These are phyloP conservation scores for Diaporthe sp. DNA, from an alignment of 2,329 filamentous ascomycete genomes.

Conservation along the genomic window DNA sequence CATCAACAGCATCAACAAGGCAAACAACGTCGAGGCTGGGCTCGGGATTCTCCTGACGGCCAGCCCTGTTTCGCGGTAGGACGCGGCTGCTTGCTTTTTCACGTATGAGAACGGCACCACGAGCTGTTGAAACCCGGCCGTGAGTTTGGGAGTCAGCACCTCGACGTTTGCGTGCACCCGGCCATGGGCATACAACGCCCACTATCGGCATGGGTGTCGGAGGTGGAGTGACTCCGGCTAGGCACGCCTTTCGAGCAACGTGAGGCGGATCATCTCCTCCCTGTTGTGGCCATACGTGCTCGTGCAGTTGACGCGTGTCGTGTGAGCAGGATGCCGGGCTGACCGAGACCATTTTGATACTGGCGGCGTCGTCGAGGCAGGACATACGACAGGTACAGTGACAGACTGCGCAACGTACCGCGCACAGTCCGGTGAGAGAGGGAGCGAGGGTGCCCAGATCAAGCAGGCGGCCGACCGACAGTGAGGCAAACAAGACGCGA, in stretches of 20 bases:
- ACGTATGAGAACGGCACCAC: background rate
- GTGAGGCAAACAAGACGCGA: slow-evolving; percentile 16
- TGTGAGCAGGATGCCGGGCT: background rate
- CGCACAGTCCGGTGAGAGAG: slow-evolving; percentile 33
- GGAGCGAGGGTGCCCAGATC: background rate
- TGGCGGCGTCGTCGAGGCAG: background rate
- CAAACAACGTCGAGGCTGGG: background rate
- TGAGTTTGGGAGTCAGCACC: background rate
- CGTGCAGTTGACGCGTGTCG: slow-evolving; percentile 23
- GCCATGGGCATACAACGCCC: background rate
- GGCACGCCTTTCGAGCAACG: slow-evolving; percentile 1
- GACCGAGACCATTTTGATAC: background rate
- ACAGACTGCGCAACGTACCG: slow-evolving; percentile 30
- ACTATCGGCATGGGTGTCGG: slow-evolving; percentile 18
- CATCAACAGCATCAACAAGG: background rate
- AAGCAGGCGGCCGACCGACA: slow-evolving; percentile 8
- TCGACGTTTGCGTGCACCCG: background rate
- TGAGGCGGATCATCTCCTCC: background rate
- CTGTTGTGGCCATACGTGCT: slow-evolving; percentile 2
- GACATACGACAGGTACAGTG: background rate
- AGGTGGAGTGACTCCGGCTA: slow-evolving; percentile 12
- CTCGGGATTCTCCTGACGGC: background rate
- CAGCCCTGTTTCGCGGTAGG: background rate
- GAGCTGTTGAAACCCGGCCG: slow-evolving; percentile 16
- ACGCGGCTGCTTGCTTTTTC: background rate